Base-by-base conservation (phyloP, 495 filamentous ascomycete genomes). In the Penicillium dipodomyicola region DNA sequence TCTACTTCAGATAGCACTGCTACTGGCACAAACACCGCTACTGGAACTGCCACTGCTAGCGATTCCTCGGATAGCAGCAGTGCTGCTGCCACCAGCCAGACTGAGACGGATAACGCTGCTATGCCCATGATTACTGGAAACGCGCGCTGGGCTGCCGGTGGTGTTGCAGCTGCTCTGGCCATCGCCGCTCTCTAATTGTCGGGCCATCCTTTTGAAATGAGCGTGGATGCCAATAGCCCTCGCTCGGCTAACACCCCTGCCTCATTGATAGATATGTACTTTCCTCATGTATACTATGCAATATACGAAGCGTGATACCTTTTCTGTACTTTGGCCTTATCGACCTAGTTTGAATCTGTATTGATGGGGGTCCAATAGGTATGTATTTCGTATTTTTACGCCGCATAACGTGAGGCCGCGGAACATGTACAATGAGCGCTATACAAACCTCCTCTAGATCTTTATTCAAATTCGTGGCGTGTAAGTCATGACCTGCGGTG, bases 401-500 rank as follows among this genome's bases (percentile, higher is more conserved):
- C 12, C 27, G 14, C 39, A 32, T 17, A 23, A 32, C 14, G 20
- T 3, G 17, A 12, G 12, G 37, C 7, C 27, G 6, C 9, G 27
- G 5, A 35, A 15, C 2, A 54, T 45, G 27, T 53, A 20, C 27
- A 35, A 22, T 22, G 22, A 22, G 29, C 8, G 1, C 37, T 44
- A 20, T 49, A 3, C 35, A 53, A 39, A 29, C 23, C 40, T 53
- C 22, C 4, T 22, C 37, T 30, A 39, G 14, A n/a, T 14, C 5
- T 44, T 17, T 35, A 43, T 23, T 20, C 30, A 0, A n/a, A 6
- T n/a, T 44, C 11, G 15, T 32, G 19, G 29, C 2, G 23, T 22
- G 41, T 11, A 1, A 12, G n/a, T 56, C 42, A 64, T 49, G 66
- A 59, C 54, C 64, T 68, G 54, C 66, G 66, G 59, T 68, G 66